Conservation (phyloP, 2,329 filamentous ascomycete genomes). For the Epichloe coenophiala region DNA sequence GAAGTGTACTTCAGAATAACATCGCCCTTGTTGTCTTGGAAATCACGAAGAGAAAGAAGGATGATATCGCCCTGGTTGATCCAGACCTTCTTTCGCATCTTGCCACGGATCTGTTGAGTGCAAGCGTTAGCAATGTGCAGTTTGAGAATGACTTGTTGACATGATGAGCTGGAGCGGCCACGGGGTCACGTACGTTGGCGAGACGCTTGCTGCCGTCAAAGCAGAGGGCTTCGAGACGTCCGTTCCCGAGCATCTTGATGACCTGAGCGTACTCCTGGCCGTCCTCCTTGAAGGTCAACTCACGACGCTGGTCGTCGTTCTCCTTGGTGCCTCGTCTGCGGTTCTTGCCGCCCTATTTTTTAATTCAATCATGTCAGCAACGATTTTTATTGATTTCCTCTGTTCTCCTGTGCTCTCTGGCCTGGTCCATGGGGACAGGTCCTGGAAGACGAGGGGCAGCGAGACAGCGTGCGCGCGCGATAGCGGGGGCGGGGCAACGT, state of each 20-base stretch:
- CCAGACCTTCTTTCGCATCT: conserved; percentile 99
- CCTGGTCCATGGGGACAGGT: not conserved
- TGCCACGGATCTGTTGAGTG: conserved; percentile 50
- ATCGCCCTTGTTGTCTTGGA: conserved; percentile 91
- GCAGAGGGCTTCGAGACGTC: conserved; percentile 81
- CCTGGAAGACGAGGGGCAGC: not conserved
- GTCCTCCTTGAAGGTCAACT: conserved; percentile 97
- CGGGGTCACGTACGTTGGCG: conserved; percentile 23
- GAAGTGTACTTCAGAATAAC: conserved; percentile 94
- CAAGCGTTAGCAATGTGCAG: not conserved
- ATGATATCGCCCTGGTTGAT: conserved; percentile 98
- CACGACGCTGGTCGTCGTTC: conserved; percentile 98
- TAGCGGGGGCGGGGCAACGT: conserved; percentile 18
- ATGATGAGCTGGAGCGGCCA: too few species aligned
- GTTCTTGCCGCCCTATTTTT: conserved; percentile 86
- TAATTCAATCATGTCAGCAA: conserved; percentile 5
- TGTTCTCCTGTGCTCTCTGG: not conserved
- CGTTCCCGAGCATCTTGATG: conserved; percentile 91
- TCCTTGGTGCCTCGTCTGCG: conserved; percentile 97
- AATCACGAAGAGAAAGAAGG: conserved; percentile 75
- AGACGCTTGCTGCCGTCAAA: conserved; percentile 61
- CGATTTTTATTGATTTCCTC: not conserved
- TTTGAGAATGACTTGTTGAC: too few species aligned
- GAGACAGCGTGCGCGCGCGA: not conserved
- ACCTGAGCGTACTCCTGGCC: conserved; percentile 54